A percentile compares a stretch with the other conserved stretches of the same genome.
These are phyloP conservation scores for Pochonia chlamydosporia DNA, from an alignment of 2,329 filamentous ascomycete genomes.

Conservation along the genomic window DNA sequence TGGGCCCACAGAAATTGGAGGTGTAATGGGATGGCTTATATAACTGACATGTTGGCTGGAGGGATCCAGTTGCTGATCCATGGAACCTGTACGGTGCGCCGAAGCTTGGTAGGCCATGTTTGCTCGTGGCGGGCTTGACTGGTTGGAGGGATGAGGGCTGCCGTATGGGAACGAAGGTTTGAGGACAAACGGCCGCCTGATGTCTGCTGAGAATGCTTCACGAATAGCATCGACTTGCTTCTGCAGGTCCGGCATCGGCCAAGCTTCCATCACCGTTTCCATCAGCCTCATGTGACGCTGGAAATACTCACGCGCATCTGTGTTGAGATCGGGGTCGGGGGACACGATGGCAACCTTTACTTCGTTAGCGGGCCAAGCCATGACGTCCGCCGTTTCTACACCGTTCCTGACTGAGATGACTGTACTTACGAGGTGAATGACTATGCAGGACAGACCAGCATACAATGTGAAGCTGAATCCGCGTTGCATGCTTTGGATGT, in stretches of 20 bases:
- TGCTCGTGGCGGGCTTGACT: slow-evolving; percentile 57
- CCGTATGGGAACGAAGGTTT: slow-evolving; percentile 85
- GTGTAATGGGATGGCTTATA: slow-evolving; percentile 66
- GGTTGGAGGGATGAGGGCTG: slow-evolving; percentile 62
- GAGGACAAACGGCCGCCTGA: slow-evolving; percentile 77
- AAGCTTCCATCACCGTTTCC: slow-evolving; percentile 74
- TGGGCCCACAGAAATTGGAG: slow-evolving; percentile 69
- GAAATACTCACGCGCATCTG: slow-evolving; percentile 82
- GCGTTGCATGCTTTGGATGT: slow-evolving; percentile 84
- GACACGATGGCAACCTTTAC: slow-evolving; percentile 82
- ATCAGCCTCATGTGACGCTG: slow-evolving; percentile 90
- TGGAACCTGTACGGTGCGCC: slow-evolving; percentile 39
- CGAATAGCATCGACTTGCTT: slow-evolving; percentile 84
- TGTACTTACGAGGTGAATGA: slow-evolving; percentile 86
- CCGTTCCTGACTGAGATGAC: too few relatives aligned
- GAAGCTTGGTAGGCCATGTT: slow-evolving; percentile 43
- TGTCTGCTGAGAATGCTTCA: slow-evolving; percentile 85
- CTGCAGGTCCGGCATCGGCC: slow-evolving; percentile 86
- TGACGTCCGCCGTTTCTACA: too few relatives aligned
- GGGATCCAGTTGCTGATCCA: slow-evolving; percentile 48
- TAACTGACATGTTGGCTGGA: slow-evolving; percentile 55
- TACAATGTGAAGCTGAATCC: slow-evolving; percentile 97
- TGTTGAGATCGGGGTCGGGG: slow-evolving; percentile 81
- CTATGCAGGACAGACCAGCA: slow-evolving; percentile 81
- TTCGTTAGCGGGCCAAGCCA: slow-evolving; percentile 8